A percentile compares a stretch with the other conserved stretches of the same genome.
These are phyloP conservation scores for Abrus pulchellus DNA, from an alignment of 306 rosid species.

Conservation along the genomic window DNA sequence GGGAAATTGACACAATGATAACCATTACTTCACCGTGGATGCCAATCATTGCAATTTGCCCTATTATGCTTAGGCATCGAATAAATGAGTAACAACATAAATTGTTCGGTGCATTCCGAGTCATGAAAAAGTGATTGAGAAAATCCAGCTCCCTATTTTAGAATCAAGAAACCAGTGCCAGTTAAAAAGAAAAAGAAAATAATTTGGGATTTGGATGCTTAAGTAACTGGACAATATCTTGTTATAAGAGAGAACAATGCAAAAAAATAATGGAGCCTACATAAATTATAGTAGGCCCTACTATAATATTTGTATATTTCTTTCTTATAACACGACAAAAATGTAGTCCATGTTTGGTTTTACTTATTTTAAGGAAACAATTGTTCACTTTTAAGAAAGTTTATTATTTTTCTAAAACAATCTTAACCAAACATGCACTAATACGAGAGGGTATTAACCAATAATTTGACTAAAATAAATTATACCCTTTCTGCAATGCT, in stretches of 20 bases:
- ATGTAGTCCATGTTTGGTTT: neutral
- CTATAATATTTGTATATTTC: neutral
- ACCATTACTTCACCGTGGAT: neutral
- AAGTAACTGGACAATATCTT: neutral
- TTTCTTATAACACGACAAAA: slow-evolving; percentile 12
- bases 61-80: slow-evolving; percentile 10
- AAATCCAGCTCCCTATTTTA: neutral
- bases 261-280: neutral
- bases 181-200: neutral
- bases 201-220: neutral
- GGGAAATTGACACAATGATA: neutral
- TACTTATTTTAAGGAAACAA: neutral
- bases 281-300: slow-evolving; percentile 7
- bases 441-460: neutral
- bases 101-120: slow-evolving; percentile 28
- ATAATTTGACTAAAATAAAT: slow-evolving; percentile 10
- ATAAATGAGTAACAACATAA: neutral
- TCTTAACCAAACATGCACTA: neutral
- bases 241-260: neutral
- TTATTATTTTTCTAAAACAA: neutral
- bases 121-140: neutral
- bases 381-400: neutral
- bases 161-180: slow-evolving; percentile 24
- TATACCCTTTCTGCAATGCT: slow-evolving; percentile 83
- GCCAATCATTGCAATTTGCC: neutral